These are phyloP conservation scores for Kuraishia borneana DNA, from an alignment of 805 yeast species.

Conservation along the genomic window DNA sequence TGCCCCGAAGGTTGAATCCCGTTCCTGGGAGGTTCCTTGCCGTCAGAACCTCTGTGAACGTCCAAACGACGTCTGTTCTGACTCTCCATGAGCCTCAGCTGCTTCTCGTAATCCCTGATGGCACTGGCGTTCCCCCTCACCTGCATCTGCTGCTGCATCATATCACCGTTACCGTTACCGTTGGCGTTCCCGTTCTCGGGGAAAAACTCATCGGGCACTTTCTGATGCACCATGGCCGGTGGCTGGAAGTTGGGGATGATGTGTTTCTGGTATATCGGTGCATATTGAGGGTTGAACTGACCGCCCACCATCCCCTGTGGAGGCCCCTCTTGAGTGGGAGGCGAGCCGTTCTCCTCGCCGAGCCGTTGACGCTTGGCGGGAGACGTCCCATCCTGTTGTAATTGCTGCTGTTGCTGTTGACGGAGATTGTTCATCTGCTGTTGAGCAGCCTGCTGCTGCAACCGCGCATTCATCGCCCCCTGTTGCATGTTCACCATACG, in stretches of 20 bases:
- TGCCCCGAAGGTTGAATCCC: too few species aligned
- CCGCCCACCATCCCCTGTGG: conserved; percentile 18
- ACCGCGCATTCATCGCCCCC: conserved; percentile 9
- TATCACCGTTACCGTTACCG: conserved; percentile 7
- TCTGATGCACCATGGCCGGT: conserved; percentile 15
- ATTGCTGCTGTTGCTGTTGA: conserved; percentile 24
- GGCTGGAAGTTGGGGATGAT: conserved; percentile 16
- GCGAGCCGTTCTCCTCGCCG: conserved; percentile 3
- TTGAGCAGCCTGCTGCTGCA: conserved; percentile 35
- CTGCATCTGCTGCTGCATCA: conserved; percentile 2
- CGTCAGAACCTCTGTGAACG: conserved; percentile 31
- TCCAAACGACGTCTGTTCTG: conserved; percentile 64
- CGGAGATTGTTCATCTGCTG: conserved; percentile 38
- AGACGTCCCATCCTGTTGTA: conserved; percentile 6
- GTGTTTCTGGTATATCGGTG: conserved; percentile 4
- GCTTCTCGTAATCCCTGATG: conserved; percentile 74
- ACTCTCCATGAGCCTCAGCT: conserved; percentile 60
- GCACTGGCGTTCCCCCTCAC: conserved; percentile 31
- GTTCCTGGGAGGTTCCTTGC: conserved; percentile 2
- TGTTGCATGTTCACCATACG: conserved; percentile 2
- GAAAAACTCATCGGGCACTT: conserved; percentile 15
- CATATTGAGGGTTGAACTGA: conserved; percentile 18
- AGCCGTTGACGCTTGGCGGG: conserved; percentile 16
- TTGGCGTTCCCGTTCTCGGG: conserved; percentile 4
- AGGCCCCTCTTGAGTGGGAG: conserved; percentile 2